A percentile compares a stretch with the other conserved stretches of the same genome.
phyloP scores from a whole-genome alignment of 371 early-diverging fungal genomes.

The Nematocida sp. region DNA sequence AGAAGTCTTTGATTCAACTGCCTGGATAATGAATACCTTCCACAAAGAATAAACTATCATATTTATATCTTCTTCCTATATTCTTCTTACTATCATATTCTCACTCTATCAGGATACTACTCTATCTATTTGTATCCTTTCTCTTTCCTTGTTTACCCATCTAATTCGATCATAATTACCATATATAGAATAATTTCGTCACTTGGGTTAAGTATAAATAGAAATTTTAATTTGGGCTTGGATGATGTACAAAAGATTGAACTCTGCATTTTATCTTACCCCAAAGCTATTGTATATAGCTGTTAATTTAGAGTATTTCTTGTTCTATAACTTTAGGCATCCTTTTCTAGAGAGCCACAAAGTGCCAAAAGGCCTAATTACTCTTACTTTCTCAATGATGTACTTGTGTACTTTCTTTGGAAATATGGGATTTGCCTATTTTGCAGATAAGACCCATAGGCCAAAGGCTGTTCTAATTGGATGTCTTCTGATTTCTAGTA shows the following conservation, averaged over 20 bases:
- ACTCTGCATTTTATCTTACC: conserved; percentile 47
- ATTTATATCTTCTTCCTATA: too few relatives aligned
- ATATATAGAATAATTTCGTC: too few relatives aligned
- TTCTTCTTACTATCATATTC: too few relatives aligned
- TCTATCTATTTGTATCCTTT: too few relatives aligned
- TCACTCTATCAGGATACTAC: too few relatives aligned
- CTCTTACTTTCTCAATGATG: conserved; percentile 24
- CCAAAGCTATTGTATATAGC: conserved; percentile 63
- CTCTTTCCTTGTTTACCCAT: too few relatives aligned
- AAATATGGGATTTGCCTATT: conserved; percentile 60
- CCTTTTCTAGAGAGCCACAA: conserved; percentile 55
- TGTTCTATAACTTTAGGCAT: conserved; percentile 61
- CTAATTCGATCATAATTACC: too few relatives aligned
- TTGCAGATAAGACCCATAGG: conserved; percentile 60
- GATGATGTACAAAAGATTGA: conserved; percentile 46
- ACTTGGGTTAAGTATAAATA: too few relatives aligned
- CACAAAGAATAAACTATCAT: too few relatives aligned
- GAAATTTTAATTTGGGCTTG: too few relatives aligned
- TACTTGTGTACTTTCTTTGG: conserved; percentile 62
- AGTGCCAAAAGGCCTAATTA: conserved; percentile 27
- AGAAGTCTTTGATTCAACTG: conserved; percentile 26
- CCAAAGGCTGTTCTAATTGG: conserved; percentile 56
- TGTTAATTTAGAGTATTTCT: conserved; percentile 61
- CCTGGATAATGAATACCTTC: conserved; percentile 31
- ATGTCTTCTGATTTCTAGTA: conserved; percentile 41